Percentiles rank a stretch among this genome's conserved stretches.
Evolutionary conservation across 169 alveolate genomes (phyloP).

Genomic region (Theileria luwenshuni): DNA sequence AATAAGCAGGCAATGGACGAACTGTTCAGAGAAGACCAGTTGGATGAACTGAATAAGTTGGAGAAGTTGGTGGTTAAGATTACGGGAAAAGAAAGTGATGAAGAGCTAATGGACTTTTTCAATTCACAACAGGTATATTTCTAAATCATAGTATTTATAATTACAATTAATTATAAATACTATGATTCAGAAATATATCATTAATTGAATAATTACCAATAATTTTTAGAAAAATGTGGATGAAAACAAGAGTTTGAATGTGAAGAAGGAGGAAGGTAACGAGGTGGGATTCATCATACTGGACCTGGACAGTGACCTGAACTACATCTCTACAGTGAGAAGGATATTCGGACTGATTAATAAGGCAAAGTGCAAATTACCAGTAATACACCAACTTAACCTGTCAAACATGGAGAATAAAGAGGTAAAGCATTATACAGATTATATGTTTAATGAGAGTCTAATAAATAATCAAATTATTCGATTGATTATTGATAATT

Average conservation of each 20-base stretch:
- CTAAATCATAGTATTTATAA: too few species aligned
- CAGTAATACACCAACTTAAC: constrained; percentile 52
- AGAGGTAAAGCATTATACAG: constrained; percentile 22
- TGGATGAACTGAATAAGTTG: constrained; percentile 49
- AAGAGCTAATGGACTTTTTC: constrained; percentile 31
- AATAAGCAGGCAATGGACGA: constrained; percentile 24
- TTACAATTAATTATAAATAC: too few species aligned
- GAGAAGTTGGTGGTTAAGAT: constrained; percentile 47
- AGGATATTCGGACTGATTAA: constrained; percentile 43
- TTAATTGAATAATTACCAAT: too few species aligned
- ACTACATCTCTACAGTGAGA: constrained; percentile 46
- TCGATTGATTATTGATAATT: neutral
- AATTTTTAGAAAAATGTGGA: constrained; percentile 1
- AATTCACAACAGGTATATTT: constrained; percentile 28
- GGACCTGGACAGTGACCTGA: constrained; percentile 42
- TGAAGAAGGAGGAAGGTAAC: constrained; percentile 1
- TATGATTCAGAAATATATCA: neutral
- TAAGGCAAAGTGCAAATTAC: constrained; percentile 40
- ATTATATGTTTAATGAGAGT: too few species aligned
- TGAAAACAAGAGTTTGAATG: too few species aligned
- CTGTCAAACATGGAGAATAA: constrained; percentile 43
- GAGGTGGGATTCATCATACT: constrained; percentile 48
- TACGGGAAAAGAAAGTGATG: constrained; percentile 56
- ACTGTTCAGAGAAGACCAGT: neutral
- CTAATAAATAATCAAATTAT: neutral